Evolutionary conservation across 306 rosid species (phyloP).

Genomic region (Datisca glomerata): DNA sequence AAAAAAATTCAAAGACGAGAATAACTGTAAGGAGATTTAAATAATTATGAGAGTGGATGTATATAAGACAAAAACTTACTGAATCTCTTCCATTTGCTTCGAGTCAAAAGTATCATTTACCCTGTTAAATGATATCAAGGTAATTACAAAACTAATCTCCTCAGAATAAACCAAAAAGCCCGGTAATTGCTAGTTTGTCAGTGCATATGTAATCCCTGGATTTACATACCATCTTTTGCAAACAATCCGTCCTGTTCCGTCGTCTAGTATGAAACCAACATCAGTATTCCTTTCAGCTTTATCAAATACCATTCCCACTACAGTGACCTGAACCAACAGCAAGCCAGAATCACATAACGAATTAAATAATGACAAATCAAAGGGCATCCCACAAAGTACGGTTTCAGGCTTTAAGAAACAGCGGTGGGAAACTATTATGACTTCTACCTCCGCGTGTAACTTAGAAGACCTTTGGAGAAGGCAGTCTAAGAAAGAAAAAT

Average conservation of each 20-base stretch:
- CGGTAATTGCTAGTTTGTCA: background rate
- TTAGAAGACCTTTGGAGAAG: background rate
- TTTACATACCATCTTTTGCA: slow-evolving; percentile 79
- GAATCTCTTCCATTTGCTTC: slow-evolving; percentile 61
- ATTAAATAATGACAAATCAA: background rate
- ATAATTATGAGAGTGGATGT: no score
- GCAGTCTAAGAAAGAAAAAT: background rate
- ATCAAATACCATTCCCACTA: slow-evolving; percentile 59
- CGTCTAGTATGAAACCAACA: slow-evolving; percentile 51
- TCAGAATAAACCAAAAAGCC: background rate
- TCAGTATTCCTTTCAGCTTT: slow-evolving; percentile 68
- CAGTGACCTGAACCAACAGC: slow-evolving; percentile 30
- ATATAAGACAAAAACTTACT: slow-evolving; percentile 36
- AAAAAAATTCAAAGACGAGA: no score
- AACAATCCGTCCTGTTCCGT: slow-evolving; percentile 77
- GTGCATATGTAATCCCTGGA: background rate
- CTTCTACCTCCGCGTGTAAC: background rate
- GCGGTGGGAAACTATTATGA: background rate
- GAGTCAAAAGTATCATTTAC: slow-evolving; percentile 62
- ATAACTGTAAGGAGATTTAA: no score
- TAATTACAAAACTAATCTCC: slow-evolving; percentile 4
- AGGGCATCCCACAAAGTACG: background rate
- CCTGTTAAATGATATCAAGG: slow-evolving; percentile 39
- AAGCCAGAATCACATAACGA: background rate
- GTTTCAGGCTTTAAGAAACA: background rate